Evolutionary conservation across 2,329 filamentous ascomycete genomes (phyloP).

Genomic region (Pseudopithomyces chartarum): DNA sequence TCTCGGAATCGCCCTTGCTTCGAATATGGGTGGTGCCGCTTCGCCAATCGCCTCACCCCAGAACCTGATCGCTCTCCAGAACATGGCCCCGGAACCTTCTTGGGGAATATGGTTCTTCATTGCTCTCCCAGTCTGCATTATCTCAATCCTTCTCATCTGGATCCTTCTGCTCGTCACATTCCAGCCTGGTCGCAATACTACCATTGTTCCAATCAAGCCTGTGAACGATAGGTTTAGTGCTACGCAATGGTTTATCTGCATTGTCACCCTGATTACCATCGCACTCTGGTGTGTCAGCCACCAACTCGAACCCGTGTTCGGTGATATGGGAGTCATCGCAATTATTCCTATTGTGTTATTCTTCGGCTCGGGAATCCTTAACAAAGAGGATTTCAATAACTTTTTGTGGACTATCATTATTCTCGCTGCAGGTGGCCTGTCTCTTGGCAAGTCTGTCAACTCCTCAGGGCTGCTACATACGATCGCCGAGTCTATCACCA

Average conservation of each 20-base stretch:
- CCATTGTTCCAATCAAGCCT: constrained; percentile 87
- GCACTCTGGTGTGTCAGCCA: constrained; percentile 90
- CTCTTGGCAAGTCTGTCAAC: constrained; percentile 91
- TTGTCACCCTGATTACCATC: constrained; percentile 84
- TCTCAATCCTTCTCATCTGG: constrained; percentile 91
- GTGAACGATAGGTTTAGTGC: constrained; percentile 88
- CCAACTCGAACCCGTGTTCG: constrained; percentile 83
- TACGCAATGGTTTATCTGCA: constrained; percentile 89
- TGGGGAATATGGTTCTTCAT: constrained; percentile 99
- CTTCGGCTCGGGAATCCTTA: constrained; percentile 94
- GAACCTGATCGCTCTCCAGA: constrained; percentile 94
- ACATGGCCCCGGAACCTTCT: constrained; percentile 89
- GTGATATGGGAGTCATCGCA: constrained; percentile 97
- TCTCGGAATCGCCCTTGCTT: constrained; percentile 90
- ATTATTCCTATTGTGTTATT: constrained; percentile 95
- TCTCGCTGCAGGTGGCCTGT: constrained; percentile 88
- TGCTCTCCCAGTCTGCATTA: constrained; percentile 86
- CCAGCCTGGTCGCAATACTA: constrained; percentile 80
- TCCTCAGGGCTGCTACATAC: constrained; percentile 91
- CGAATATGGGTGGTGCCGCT: constrained; percentile 94
- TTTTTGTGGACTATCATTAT: constrained; percentile 99
- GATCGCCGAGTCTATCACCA: constrained; percentile 78
- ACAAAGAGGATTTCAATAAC: constrained; percentile 99
- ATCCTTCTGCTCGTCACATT: constrained; percentile 82
- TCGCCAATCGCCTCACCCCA: constrained; percentile 97